These are phyloP conservation scores for Anisodus tanguticus DNA, from an alignment of 257 asterid species.

Conservation along the genomic window DNA sequence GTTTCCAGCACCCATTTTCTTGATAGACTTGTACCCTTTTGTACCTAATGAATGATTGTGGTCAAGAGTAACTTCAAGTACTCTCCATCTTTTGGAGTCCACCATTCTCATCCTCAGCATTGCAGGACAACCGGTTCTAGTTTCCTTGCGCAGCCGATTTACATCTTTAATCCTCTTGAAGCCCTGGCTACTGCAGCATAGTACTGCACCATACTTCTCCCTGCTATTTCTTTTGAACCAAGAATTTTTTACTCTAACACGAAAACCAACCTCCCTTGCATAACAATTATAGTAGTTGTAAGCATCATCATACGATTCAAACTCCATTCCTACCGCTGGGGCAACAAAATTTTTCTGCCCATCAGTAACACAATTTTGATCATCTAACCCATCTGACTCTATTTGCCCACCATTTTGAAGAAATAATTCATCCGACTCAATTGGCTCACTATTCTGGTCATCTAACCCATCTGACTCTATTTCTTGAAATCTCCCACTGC, in stretches of 20 bases:
- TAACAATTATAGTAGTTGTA: slow-evolving; percentile 74
- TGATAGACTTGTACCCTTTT: slow-evolving; percentile 59
- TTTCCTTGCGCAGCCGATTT: slow-evolving; percentile 72
- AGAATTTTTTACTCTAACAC: slow-evolving; percentile 79
- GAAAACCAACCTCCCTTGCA: slow-evolving; percentile 80
- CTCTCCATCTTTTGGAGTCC: slow-evolving; percentile 77
- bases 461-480: slow-evolving; percentile 37
- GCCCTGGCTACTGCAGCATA: slow-evolving; percentile 91
- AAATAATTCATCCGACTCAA: slow-evolving; percentile 25
- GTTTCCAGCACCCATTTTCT: slow-evolving; percentile 57
- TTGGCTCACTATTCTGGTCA: slow-evolving; percentile 39
- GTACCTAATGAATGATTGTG: slow-evolving; percentile 79
- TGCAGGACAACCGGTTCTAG: slow-evolving; percentile 88
- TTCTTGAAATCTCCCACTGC: slow-evolving; percentile 36
- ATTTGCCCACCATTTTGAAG: slow-evolving; percentile 31
- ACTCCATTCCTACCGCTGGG: slow-evolving; percentile 84
- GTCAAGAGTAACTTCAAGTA: slow-evolving; percentile 71
- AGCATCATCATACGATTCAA: slow-evolving; percentile 85
- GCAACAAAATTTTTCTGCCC: slow-evolving; percentile 63
- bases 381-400: slow-evolving; percentile 33
- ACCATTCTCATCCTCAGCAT: slow-evolving; percentile 76
- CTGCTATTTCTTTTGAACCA: slow-evolving; percentile 91
- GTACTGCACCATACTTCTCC: slow-evolving; percentile 91
- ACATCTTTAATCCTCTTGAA: slow-evolving; percentile 79
- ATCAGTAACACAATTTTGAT: slow-evolving; percentile 41